Evolutionary conservation across 2,329 filamentous ascomycete genomes (phyloP), one percentile per base, ranked within the genome.

Genomic region (Didymella glomerata): DNA sequence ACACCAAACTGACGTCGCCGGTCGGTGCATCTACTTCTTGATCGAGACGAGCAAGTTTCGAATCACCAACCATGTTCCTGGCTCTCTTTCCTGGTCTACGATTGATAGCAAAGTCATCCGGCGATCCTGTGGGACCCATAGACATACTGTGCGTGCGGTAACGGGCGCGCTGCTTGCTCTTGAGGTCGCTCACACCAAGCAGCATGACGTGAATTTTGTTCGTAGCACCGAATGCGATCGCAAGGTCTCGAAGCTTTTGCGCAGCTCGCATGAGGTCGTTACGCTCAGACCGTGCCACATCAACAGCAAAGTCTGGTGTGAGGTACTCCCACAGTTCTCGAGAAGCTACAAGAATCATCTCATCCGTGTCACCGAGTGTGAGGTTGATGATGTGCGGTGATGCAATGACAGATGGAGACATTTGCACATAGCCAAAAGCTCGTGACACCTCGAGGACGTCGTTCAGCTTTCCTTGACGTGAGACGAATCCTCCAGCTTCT

Each of bases 151-250:
- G 88, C 40, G 91, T 92, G 55, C 92, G 86, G 76, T 90, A 81
- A 79, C 89, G 77, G 52, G 89, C 90, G 64, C 90, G 86, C 74
- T 96, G 91, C 57, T 92, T 87, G 73, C 91, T 91, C 79, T 96
- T 94, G 53, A 99, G 81, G 72, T 98, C 93, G 54, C 90, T 89
- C 36, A 99, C 90, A 54, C 93, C 94, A 54, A 99, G 88, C 82
- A 99, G 92, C 94, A 98, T 98, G 44, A 99, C 92, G 93, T 98
- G 98, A 64, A 98, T 91, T 80, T 99, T 99, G 72, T 90, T 90
- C 1, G 89, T 93, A 13, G 94, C 92, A 52, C 95, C 95, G 75
- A 97, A 98, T 1, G 94, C 92, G 74, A 99, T 97, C 41, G 95
- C 95, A 54, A 98, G 83, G 79, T 99, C 95, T 58, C 95, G 88